Evolutionary conservation across 805 yeast genomes (phyloP).

Genomic region (Myxozyma geophila): DNA sequence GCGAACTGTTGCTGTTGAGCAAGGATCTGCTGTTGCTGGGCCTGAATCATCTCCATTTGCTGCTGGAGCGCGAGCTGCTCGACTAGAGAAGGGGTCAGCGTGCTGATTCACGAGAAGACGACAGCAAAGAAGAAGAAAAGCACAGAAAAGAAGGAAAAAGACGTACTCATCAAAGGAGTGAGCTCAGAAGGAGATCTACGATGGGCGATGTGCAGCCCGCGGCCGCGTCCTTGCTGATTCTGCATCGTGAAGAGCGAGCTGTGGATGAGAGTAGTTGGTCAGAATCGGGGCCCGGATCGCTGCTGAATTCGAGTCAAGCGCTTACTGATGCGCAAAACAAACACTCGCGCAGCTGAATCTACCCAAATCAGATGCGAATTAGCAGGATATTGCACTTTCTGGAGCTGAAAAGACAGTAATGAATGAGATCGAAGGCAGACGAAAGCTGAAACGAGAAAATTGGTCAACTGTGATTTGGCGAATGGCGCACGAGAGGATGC

Average conservation of each 20-base stretch:
- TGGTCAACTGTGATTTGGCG: neutral
- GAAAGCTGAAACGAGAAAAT: neutral
- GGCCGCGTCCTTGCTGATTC: constrained; percentile 41
- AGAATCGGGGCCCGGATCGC: neutral
- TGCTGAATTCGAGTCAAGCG: neutral
- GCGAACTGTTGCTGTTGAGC: constrained; percentile 62
- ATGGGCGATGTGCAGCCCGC: constrained; percentile 89
- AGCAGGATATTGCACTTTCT: neutral
- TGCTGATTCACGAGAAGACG: neutral
- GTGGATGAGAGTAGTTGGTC: neutral
- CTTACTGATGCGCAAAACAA: neutral
- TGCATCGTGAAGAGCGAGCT: constrained; percentile 24
- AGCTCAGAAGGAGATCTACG: constrained; percentile 94
- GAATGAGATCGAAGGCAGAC: constrained; percentile 4
- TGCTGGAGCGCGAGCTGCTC: constrained; percentile 80
- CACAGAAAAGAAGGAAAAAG: neutral
- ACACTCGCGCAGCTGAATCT: neutral
- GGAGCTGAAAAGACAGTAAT: neutral
- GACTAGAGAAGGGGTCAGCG: constrained; percentile 46
- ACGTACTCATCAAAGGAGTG: constrained; percentile 81
- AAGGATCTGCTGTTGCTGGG: constrained; percentile 85
- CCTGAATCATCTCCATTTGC: constrained; percentile 88
- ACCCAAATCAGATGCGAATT: neutral
- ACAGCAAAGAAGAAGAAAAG: constrained; percentile 21
- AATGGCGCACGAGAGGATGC: neutral